Base-by-base conservation (phyloP, 306 rosid species). In the Malus domestica region DNA sequence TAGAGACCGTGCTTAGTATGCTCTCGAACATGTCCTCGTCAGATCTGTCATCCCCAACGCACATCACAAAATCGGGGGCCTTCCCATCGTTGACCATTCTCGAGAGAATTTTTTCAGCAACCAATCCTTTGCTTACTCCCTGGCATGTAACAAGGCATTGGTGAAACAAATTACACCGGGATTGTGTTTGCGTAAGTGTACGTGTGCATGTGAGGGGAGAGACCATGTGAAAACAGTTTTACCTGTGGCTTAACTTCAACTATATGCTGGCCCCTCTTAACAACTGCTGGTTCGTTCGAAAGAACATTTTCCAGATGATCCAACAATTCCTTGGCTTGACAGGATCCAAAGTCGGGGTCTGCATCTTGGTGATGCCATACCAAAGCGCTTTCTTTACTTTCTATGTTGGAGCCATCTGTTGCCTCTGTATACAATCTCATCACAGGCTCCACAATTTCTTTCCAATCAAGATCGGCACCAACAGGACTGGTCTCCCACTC, bases 221-320 rank as follows among this genome's bases (percentile, higher is more conserved):
- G 52, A 12, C 45, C 9, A 0, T 5, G 13, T 8, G n/a, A 57
- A 25, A 10, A 64, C 78, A 63, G 15, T 65, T 54, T 44, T 82
- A 93, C 98, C 98, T 89, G 98, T 20, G 98, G 95, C 64, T 93
- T 91, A 29, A 87, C 98, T 88, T 93, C 97, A 42, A 93, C 98
- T 63, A 91, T 89, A 73, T 85, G 91, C 70, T 91, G 89, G 64
- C 97, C 96, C 64, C 96, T 88, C 55, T 83, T 81, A 49, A 91
- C 96, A 76, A 79, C 74, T 38, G 90, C 92, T 3, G 97, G 98
- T 60, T 91, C 96, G 66, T 93, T 91, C 30, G 96, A 86, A 65
- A 91, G 89, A 73, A 88, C 93, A 62, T 86, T 88, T 78, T 89
- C 96, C 68, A 93, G 83, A 83, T 93, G 90, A 82, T 83, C 89